phyloP scores from a whole-genome alignment of 2,329 filamentous ascomycete genomes.

The Cladophialophora exuberans region DNA sequence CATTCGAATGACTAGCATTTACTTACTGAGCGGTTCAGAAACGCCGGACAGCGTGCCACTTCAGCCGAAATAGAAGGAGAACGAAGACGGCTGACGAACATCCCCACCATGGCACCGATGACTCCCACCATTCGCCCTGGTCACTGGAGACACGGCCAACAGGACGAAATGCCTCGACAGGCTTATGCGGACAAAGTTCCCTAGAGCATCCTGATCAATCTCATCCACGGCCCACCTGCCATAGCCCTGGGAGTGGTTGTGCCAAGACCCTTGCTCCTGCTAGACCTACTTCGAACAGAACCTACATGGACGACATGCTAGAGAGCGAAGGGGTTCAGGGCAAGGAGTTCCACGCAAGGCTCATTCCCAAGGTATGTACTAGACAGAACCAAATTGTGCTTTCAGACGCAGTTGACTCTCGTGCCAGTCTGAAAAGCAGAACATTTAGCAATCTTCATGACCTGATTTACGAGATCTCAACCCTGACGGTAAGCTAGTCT shows the following conservation, averaged over 20 bases:
- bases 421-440: conserved; percentile 19
- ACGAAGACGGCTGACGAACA: conserved; percentile 18
- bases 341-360: conserved; percentile 13
- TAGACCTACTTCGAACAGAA: not conserved
- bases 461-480: conserved; percentile 19
- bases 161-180: too few relatives aligned
- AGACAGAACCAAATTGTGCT: not conserved
- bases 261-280: not conserved
- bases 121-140: not conserved
- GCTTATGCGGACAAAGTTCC: too few relatives aligned
- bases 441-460: conserved; percentile 21
- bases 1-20: not conserved
- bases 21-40: conserved; percentile 21
- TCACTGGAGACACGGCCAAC: not conserved
- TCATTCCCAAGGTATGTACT: conserved; percentile 13
- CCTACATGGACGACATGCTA: conserved; percentile 15
- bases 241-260: not conserved
- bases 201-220: conserved; percentile 1
- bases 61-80: conserved; percentile 32
- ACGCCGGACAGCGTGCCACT: conserved; percentile 33
- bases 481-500: conserved; percentile 40
- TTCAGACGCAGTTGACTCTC: not conserved
- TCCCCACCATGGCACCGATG: not conserved
- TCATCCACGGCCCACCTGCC: not conserved
- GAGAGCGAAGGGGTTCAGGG: not conserved